Evolutionary conservation across 2,329 filamentous ascomycete genomes (phyloP).

Genomic region (Monilinia fructicola): DNA sequence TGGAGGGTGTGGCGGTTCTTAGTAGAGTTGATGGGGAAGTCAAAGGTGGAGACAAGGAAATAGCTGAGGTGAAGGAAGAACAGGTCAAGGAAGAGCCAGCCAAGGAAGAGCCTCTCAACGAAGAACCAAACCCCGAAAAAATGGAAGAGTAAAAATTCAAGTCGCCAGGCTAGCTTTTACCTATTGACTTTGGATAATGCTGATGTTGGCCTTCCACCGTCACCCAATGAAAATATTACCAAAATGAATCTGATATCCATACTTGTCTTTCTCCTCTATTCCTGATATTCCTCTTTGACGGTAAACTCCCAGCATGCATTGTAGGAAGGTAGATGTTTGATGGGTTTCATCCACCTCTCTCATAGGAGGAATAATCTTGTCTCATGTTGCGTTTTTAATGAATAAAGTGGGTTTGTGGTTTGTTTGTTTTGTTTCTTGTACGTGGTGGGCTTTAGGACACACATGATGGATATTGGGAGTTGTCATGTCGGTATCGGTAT

Average conservation of each 20-base stretch:
- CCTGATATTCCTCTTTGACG: not conserved
- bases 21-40: conserved; percentile 52
- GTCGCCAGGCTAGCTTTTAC: not conserved
- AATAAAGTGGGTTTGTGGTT: not conserved
- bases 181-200: not conserved
- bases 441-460: too few relatives aligned
- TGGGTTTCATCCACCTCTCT: not conserved
- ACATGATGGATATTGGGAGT: not conserved
- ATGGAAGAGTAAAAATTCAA: not conserved
- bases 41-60: conserved; percentile 7
- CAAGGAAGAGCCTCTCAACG: not conserved
- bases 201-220: not conserved
- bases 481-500: not conserved
- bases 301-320: conserved; percentile 3
- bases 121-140: not conserved
- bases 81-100: not conserved
- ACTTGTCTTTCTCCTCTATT: not conserved
- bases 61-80: conserved; percentile 11
- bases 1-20: conserved; percentile 66
- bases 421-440: not conserved
- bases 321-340: not conserved
- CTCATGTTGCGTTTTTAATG: not conserved
- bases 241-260: not conserved
- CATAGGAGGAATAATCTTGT: conserved; percentile 7
- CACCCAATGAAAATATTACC: conserved; percentile 14